Percentiles rank a stretch among this genome's conserved stretches.
Conservation (phyloP, 2,329 filamentous ascomycete genomes). For the Paraconiothyrium brasiliense region DNA sequence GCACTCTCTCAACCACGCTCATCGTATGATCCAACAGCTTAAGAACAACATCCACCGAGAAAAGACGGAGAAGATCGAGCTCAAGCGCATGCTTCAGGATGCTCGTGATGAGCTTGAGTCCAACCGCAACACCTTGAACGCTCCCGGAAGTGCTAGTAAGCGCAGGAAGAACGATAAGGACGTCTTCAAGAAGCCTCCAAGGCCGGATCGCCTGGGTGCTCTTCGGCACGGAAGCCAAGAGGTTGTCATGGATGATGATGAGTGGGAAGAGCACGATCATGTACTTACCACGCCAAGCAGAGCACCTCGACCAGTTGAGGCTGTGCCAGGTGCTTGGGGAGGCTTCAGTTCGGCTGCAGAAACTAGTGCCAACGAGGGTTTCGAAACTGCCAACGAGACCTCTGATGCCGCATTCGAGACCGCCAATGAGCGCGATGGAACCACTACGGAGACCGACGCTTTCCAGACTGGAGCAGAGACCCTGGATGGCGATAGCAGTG, state of each 20-base stretch:
- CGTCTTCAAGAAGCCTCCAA: constrained; percentile 78
- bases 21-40: constrained; percentile 94
- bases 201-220: constrained; percentile 78
- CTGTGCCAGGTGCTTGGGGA: constrained; percentile 42
- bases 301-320: constrained; percentile 34
- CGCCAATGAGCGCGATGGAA: constrained; percentile 75
- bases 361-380: constrained; percentile 68
- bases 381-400: constrained; percentile 82
- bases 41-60: constrained; percentile 95
- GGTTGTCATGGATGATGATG: constrained; percentile 79
- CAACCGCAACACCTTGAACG: constrained; percentile 63
- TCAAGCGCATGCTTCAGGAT: constrained; percentile 94
- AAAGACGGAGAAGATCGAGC: constrained; percentile 97
- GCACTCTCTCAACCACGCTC: constrained; percentile 91
- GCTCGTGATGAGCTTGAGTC: constrained; percentile 88
- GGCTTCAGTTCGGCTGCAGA: constrained; percentile 48
- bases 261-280: constrained; percentile 86
- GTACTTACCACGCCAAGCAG: constrained; percentile 65
- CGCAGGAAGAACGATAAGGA: constrained; percentile 65
- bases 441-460: constrained; percentile 85
- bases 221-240: constrained; percentile 78
- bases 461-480: constrained; percentile 93
- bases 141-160: constrained; percentile 60
- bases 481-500: constrained; percentile 74
- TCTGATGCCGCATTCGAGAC: constrained; percentile 73